Conservation (phyloP, 2,329 filamentous ascomycete species). For the Biscogniauxia marginata region DNA sequence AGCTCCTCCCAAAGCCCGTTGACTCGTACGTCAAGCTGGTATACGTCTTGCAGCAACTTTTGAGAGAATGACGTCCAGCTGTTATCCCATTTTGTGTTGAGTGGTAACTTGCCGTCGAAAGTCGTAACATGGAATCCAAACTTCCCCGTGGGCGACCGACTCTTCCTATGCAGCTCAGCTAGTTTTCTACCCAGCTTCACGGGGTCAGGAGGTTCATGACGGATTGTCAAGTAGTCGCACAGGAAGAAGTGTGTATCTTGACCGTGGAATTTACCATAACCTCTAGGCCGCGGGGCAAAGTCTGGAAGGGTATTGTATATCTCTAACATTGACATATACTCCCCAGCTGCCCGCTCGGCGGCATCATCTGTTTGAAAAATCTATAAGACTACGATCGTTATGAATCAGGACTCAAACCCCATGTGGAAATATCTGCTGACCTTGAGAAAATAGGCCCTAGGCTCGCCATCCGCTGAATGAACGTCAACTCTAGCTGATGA, state of each 20-base stretch:
- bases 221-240: conserved; percentile 12
- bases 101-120: conserved; percentile 14
- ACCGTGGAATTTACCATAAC: conserved; percentile 2
- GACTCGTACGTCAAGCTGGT: conserved; percentile 15
- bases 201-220: conserved; percentile 13
- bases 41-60: conserved; percentile 21
- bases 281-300: conserved; percentile 9
- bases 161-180: conserved; percentile 21
- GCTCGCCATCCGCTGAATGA: neutral
- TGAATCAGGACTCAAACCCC: neutral
- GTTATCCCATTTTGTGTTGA: conserved; percentile 11
- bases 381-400: neutral
- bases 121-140: conserved; percentile 21
- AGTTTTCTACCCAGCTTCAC: conserved; percentile 14
- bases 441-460: conserved; percentile 10
- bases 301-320: conserved; percentile 7
- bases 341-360: conserved; percentile 7
- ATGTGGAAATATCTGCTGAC: neutral
- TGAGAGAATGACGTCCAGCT: conserved; percentile 19
- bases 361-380: conserved; percentile 6
- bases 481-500: conserved; percentile 4
- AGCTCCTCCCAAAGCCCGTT: conserved; percentile 24
- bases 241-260: conserved; percentile 15
- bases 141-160: conserved; percentile 21
- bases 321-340: conserved; percentile 11